Percentiles rank a stretch among this genome's conserved stretches.
phyloP scores from a whole-genome alignment of 257 asterid genomes.

The Phtheirospermum japonicum region DNA sequence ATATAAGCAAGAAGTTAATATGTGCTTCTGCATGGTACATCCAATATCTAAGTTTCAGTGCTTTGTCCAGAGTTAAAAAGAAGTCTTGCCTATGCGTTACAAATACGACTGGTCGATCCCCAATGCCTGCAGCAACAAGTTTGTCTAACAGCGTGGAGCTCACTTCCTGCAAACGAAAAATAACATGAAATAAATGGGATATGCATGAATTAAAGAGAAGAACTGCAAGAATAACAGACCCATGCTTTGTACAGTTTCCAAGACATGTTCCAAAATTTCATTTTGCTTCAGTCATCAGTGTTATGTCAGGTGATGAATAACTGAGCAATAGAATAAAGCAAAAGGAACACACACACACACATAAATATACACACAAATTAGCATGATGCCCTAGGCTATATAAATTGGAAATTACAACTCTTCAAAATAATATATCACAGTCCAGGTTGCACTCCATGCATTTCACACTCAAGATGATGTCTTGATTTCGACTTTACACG shows the following conservation, averaged over 20 bases:
- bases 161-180: slow-evolving; percentile 61
- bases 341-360: background rate
- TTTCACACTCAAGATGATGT: too few relatives aligned
- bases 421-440: slow-evolving; percentile 15
- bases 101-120: slow-evolving; percentile 90
- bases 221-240: background rate
- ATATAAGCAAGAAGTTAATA: slow-evolving; percentile 17
- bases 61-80: slow-evolving; percentile 11
- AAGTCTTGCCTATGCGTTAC: slow-evolving; percentile 84
- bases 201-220: slow-evolving; percentile 7
- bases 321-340: background rate
- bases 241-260: background rate
- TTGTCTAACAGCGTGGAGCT: slow-evolving; percentile 92
- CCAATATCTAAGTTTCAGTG: background rate
- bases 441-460: slow-evolving; percentile 8
- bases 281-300: background rate
- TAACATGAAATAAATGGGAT: slow-evolving; percentile 8
- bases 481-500: background rate
- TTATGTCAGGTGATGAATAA: background rate
- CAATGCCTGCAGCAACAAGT: slow-evolving; percentile 92
- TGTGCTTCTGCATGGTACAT: slow-evolving; percentile 1
- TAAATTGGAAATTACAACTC: slow-evolving; percentile 10
- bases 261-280: background rate
- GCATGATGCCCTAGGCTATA: slow-evolving; percentile 8
- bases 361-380: too few relatives aligned